Base-by-base conservation (phyloP, 2,329 filamentous ascomycete species). In the Neopestalotiopsis rosae region DNA sequence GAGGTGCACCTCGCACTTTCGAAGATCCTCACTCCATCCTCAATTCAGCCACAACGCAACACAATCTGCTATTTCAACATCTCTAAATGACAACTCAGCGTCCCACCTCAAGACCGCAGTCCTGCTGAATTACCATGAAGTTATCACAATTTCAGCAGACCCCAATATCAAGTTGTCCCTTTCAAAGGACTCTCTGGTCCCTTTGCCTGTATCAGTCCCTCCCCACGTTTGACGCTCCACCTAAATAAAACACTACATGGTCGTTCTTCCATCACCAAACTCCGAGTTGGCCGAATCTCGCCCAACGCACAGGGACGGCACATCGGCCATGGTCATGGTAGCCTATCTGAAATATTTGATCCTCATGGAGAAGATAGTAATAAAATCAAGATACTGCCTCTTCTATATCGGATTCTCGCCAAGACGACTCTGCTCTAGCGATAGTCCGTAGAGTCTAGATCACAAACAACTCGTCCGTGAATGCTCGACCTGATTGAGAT, bases 201-300 rank as follows among this genome's bases (percentile, higher is more conserved):
- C 10, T 62, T 5, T 20, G 30, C 17, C 59, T 34, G 17, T n/a
- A 38, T 62, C 59, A 9, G 59, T 34, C 30, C 34, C 34, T 30
- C 45, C 59, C 59, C 59, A 62, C 59, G 59, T 20, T 62, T 42
- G 32, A 38, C 59, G 59, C 59, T 62, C 59, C 59, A 62, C 59
- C 45, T 40, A 14, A 38, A 62, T 40, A 14, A 38, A 62, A 62
- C 34, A 30, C 59, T 62, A 62, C 59, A 34, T 20, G 59, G 59
- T 17, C 59, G 59, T 62, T 34, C 10, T 52, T 17, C 40, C 59
- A 40, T 38, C 59, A 30, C 34, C 30, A 62, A 17, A 40, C 12
- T 40, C 59, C 17, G 59, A 30, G 32, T 14, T 20, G 34, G 4
- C 32, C 34, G 28, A 40, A 20, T 40, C 17, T 5, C 14, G n/a